Evolutionary conservation across 352 stramenopile species (phyloP).

Genomic region (Phytophthora meadii): DNA sequence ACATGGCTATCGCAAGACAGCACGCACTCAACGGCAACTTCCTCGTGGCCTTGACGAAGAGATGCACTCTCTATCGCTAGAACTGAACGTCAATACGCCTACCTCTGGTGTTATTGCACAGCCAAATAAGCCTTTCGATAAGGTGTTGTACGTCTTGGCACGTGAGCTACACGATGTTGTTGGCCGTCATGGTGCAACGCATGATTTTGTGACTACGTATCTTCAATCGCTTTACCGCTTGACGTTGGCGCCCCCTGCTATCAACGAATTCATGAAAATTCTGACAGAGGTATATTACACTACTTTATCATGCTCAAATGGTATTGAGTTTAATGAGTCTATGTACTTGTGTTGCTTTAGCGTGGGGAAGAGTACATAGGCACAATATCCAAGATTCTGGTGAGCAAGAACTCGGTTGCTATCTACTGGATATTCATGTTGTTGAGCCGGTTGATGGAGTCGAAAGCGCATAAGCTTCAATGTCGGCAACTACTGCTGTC

Average conservation of each 20-base stretch:
- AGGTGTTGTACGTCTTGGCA: slow-evolving; percentile 66
- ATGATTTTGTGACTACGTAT: slow-evolving; percentile 79
- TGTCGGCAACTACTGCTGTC: slow-evolving; percentile 70
- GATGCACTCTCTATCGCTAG: slow-evolving; percentile 76
- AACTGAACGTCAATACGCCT: slow-evolving; percentile 83
- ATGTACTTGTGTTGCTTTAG: slow-evolving; percentile 35
- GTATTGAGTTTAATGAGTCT: not conserved
- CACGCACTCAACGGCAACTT: slow-evolving; percentile 64
- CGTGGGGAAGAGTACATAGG: slow-evolving; percentile 75
- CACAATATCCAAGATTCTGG: slow-evolving; percentile 72
- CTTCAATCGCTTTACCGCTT: slow-evolving; percentile 81
- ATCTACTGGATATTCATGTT: slow-evolving; percentile 85
- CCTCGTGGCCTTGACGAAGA: slow-evolving; percentile 73
- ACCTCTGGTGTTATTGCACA: slow-evolving; percentile 76
- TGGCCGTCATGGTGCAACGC: slow-evolving; percentile 55
- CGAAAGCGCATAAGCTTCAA: slow-evolving; percentile 62
- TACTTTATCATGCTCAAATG: slow-evolving; percentile 3
- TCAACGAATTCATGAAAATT: slow-evolving; percentile 81
- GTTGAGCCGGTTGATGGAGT: slow-evolving; percentile 67
- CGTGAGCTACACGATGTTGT: slow-evolving; percentile 79
- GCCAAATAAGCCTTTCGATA: slow-evolving; percentile 83
- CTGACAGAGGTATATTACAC: slow-evolving; percentile 64
- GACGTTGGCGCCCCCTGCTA: slow-evolving; percentile 62
- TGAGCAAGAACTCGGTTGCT: slow-evolving; percentile 55
- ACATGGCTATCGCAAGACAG: slow-evolving; percentile 71